Conservation (phyloP, 83 land plant genomes). For the Thuja plicata region DNA sequence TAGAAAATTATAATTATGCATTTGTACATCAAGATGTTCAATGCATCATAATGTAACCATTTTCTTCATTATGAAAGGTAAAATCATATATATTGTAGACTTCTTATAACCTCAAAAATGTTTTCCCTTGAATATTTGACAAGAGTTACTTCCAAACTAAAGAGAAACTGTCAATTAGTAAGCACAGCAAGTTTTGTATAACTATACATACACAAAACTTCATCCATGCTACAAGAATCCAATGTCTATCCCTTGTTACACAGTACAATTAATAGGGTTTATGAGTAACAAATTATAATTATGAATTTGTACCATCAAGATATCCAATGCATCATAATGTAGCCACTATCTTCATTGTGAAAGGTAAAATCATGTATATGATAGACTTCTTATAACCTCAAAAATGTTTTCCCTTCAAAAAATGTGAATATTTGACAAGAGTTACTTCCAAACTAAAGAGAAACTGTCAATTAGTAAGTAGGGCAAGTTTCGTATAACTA, state of each 20-base stretch:
- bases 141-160: not conserved
- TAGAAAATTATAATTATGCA: not conserved
- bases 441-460: not conserved
- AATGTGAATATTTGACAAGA: not conserved
- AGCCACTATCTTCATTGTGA: not conserved
- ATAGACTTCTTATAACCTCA: not conserved
- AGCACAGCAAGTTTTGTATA: not conserved
- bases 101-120: not conserved
- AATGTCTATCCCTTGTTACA: not conserved
- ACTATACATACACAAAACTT: not conserved
- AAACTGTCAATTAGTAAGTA: not conserved
- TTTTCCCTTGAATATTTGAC: not conserved
- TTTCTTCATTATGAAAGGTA: not conserved
- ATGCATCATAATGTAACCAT: not conserved
- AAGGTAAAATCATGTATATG: not conserved
- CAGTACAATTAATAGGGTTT: not conserved
- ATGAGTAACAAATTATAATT: not conserved
- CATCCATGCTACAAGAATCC: not conserved
- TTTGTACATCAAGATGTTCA: not conserved
- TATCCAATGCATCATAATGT: not conserved
- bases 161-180: not conserved
- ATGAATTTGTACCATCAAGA: not conserved
- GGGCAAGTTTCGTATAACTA: not conserved
- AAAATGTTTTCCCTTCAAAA: not conserved
- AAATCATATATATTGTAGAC: not conserved